Percentiles rank a stretch among this genome's conserved stretches.
These are phyloP conservation scores for Curvularia sp. DNA, from an alignment of 2,329 filamentous ascomycete genomes.

Conservation along the genomic window DNA sequence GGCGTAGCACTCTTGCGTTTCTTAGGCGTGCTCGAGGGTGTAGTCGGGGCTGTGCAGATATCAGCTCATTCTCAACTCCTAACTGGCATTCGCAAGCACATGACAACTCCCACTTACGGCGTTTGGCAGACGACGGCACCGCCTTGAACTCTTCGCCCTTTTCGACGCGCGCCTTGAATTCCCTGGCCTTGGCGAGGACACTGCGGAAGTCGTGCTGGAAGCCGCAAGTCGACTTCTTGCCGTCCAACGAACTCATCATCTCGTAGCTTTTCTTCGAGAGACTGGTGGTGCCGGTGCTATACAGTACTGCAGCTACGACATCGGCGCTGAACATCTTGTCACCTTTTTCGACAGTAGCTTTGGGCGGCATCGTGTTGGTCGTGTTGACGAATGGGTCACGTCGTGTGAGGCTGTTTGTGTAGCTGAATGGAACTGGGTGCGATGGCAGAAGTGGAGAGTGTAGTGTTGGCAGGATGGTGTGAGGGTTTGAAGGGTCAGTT, in stretches of 20 bases:
- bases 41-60: neutral
- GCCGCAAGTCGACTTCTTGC: constrained; percentile 28
- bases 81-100: neutral
- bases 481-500: neutral
- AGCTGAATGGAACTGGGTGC: neutral
- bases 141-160: constrained; percentile 34
- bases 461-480: constrained; percentile 9
- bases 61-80: neutral
- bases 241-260: constrained; percentile 41
- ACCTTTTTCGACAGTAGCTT: constrained; percentile 10
- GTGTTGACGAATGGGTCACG: neutral
- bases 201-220: constrained; percentile 42
- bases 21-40: constrained; percentile 9
- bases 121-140: constrained; percentile 32
- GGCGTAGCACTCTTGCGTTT: constrained; percentile 21
- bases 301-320: constrained; percentile 35
- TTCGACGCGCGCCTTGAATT: constrained; percentile 38
- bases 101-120: constrained; percentile 25
- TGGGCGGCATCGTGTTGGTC: constrained; percentile 26
- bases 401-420: neutral
- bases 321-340: constrained; percentile 34
- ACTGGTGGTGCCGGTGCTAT: constrained; percentile 28
- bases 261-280: constrained; percentile 33
- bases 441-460: constrained; percentile 1
- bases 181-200: constrained; percentile 34